These are phyloP conservation scores for Parachaetomium inaequale DNA, from an alignment of 495 filamentous ascomycete genomes.

Conservation along the genomic window DNA sequence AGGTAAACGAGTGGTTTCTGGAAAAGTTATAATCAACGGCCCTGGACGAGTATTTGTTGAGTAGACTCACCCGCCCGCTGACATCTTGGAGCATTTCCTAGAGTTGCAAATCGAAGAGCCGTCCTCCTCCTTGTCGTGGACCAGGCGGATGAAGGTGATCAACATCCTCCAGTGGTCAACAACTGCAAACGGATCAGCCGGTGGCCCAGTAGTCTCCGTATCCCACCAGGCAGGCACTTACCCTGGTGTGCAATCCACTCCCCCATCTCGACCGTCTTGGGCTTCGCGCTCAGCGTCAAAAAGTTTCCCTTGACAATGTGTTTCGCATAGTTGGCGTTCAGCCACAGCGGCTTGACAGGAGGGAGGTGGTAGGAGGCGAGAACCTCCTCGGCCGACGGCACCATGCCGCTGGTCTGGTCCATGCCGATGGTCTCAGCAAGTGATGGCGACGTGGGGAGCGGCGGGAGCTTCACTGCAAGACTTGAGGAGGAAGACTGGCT, in stretches of 20 bases:
- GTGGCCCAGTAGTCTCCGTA: neutral
- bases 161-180: slow-evolving; percentile 86
- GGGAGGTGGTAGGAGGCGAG: slow-evolving; percentile 53
- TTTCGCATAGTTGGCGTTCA: slow-evolving; percentile 69
- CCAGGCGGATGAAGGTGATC: slow-evolving; percentile 74
- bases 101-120: slow-evolving; percentile 76
- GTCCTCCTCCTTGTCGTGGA: slow-evolving; percentile 74
- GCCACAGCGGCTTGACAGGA: slow-evolving; percentile 37
- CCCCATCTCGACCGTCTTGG: slow-evolving; percentile 85
- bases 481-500: slow-evolving; percentile 23
- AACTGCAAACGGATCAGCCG: slow-evolving; percentile 47
- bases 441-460: slow-evolving; percentile 32
- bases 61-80: slow-evolving; percentile 73
- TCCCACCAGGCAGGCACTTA: slow-evolving; percentile 39
- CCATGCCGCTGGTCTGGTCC: slow-evolving; percentile 33
- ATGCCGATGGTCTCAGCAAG: slow-evolving; percentile 37
- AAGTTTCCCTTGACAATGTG: slow-evolving; percentile 95
- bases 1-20: slow-evolving; percentile 88
- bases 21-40: neutral
- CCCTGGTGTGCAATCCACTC: slow-evolving; percentile 96
- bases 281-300: slow-evolving; percentile 86
- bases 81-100: slow-evolving; percentile 82
- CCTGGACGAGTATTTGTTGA: no score
- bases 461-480: slow-evolving; percentile 31
- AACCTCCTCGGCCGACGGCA: slow-evolving; percentile 44